A percentile compares a stretch with the other conserved stretches of the same genome.
Conservation (phyloP, 495 filamentous ascomycete genomes). For the Penicillium malachiteum region DNA sequence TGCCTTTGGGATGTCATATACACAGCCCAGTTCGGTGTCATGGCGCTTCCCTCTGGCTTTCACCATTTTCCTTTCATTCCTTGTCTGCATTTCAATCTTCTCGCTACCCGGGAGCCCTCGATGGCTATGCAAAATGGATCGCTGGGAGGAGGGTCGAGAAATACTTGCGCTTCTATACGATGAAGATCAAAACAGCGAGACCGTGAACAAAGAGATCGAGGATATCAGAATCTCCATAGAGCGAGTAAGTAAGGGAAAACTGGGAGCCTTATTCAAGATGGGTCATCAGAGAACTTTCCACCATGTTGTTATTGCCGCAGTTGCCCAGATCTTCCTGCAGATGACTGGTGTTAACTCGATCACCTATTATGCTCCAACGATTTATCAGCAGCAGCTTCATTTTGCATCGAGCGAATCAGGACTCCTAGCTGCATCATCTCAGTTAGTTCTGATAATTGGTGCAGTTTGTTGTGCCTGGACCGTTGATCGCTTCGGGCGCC, state of each 20-base stretch:
- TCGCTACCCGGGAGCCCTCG: conserved; percentile 38
- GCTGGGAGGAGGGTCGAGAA: conserved; percentile 27
- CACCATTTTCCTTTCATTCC: conserved; percentile 46
- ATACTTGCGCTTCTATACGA: conserved; percentile 21
- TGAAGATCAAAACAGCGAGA: conserved; percentile 3
- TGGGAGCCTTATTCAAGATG: conserved; percentile 21
- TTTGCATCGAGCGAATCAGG: conserved; percentile 14
- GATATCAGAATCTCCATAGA: conserved; percentile 11
- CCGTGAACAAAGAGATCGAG: conserved; percentile 18
- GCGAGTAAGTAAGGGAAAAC: conserved; percentile 10
- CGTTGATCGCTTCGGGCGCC: conserved; percentile 28
- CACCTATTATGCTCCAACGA: conserved; percentile 25
- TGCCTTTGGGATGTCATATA: conserved; percentile 11
- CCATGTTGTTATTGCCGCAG: conserved; percentile 23
- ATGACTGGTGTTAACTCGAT: conserved; percentile 23
- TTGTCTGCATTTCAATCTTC: conserved; percentile 35
- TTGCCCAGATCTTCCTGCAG: conserved; percentile 26
- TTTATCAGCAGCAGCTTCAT: conserved; percentile 25
- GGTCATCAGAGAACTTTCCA: conserved; percentile 22
- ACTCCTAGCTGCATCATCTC: conserved; percentile 23
- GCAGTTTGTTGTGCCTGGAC: conserved; percentile 26
- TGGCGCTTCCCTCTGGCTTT: conserved; percentile 49
- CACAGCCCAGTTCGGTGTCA: conserved; percentile 17
- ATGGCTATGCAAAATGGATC: conserved; percentile 32
- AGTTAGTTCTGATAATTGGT: conserved; percentile 22